These are phyloP conservation scores for Lichtheimia ramosa DNA, from an alignment of 371 early-diverging fungal species.

Conservation along the genomic window DNA sequence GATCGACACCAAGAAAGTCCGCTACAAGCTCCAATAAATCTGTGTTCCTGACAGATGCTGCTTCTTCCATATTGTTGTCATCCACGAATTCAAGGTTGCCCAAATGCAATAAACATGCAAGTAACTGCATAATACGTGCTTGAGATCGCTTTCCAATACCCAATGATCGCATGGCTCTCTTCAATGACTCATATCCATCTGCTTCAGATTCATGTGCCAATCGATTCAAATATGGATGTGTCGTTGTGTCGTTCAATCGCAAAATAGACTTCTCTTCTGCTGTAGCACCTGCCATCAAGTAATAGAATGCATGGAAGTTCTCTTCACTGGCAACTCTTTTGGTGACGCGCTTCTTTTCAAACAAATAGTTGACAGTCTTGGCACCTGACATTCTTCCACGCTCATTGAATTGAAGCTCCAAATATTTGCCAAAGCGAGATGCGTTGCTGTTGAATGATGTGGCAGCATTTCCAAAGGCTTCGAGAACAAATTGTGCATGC, in stretches of 20 bases:
- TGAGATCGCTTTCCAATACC: conserved; percentile 80
- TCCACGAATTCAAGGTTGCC: conserved; percentile 82
- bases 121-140: conserved; percentile 79
- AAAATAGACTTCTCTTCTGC: conserved; percentile 38
- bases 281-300: conserved; percentile 61
- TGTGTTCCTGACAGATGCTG: conserved; percentile 68
- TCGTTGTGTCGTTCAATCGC: conserved; percentile 32
- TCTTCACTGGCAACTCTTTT: conserved; percentile 61
- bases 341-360: conserved; percentile 83
- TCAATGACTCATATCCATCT: conserved; percentile 61
- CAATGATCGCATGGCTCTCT: conserved; percentile 70
- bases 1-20: conserved; percentile 83
- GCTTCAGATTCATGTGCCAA: conserved; percentile 43
- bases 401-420: conserved; percentile 90
- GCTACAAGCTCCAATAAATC: conserved; percentile 78
- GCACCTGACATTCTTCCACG: conserved; percentile 87
- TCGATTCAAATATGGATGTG: conserved; percentile 19
- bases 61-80: conserved; percentile 56
- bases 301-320: conserved; percentile 94
- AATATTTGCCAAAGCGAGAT: conserved; percentile 90
- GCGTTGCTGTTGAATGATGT: conserved; percentile 79
- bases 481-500: conserved; percentile 73
- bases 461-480: conserved; percentile 88
- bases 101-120: conserved; percentile 85
- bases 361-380: conserved; percentile 87